Evolutionary conservation across 2,329 filamentous ascomycete species (phyloP).

Genomic region (Pestalotiopsis sp.): DNA sequence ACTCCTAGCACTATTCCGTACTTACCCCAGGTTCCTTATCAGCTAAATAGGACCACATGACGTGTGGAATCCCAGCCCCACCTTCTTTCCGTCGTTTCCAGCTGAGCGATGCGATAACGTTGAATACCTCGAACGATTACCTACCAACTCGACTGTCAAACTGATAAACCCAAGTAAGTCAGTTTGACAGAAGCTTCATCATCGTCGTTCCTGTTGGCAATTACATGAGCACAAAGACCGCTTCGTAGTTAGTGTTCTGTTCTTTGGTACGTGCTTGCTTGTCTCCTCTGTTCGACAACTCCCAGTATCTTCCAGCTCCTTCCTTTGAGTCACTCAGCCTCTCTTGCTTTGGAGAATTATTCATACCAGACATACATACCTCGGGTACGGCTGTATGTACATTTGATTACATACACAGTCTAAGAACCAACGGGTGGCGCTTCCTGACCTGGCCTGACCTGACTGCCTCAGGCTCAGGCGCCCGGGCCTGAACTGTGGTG

Average conservation of each 20-base stretch:
- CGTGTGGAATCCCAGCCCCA: neutral
- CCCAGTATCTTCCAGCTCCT: neutral
- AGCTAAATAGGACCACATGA: constrained; percentile 12
- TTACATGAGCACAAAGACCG: neutral
- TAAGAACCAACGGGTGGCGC: neutral
- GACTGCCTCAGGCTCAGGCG: neutral
- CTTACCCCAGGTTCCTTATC: constrained; percentile 8
- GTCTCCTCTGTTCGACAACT: neutral
- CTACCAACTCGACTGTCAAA: neutral
- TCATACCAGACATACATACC: neutral
- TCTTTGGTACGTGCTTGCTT: neutral
- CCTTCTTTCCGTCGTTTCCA: neutral
- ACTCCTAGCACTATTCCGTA: neutral
- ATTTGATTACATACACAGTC: neutral
- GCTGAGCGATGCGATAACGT: constrained; percentile 6
- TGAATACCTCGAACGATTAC: neutral
- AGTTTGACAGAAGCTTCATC: neutral
- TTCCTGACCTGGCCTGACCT: neutral
- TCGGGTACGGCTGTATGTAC: neutral
- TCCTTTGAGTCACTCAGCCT: neutral
- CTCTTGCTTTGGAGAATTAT: neutral
- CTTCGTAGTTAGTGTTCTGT: neutral
- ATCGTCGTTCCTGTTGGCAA: neutral
- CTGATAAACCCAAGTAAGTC: neutral
- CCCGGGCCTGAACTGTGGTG: constrained; percentile 2